Conservation (phyloP, 2,329 filamentous ascomycete genomes). For the Penicillium italicum region DNA sequence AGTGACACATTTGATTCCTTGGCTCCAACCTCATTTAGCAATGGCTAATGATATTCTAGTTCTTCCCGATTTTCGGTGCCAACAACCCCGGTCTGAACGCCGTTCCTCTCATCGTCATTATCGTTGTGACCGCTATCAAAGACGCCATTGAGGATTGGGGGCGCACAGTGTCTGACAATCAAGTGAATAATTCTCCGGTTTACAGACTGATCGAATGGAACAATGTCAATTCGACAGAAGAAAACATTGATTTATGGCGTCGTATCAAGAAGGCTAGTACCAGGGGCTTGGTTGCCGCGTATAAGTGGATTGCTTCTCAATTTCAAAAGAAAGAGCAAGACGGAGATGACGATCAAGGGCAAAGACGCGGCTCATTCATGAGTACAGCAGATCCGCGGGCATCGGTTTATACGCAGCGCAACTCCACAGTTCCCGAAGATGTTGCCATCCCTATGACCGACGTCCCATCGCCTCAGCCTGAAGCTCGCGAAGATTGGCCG, state of each 20-base stretch:
- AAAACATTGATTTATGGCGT: constrained; percentile 82
- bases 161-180: constrained; percentile 82
- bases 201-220: constrained; percentile 84
- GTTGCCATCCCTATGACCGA: constrained; percentile 94
- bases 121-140: constrained; percentile 83
- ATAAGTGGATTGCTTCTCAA: constrained; percentile 49
- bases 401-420: constrained; percentile 54
- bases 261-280: constrained; percentile 85
- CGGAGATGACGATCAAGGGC: constrained; percentile 39
- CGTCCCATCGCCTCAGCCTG: constrained; percentile 74
- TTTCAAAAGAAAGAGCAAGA: constrained; percentile 47
- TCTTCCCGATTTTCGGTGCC: constrained; percentile 93
- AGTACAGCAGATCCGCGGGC: constrained; percentile 55
- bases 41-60: constrained; percentile 52
- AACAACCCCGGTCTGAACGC: constrained; percentile 85
- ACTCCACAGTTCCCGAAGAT: constrained; percentile 39
- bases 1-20: constrained; percentile 21
- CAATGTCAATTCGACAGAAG: constrained; percentile 89
- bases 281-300: constrained; percentile 56
- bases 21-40: neutral
- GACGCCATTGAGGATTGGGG: constrained; percentile 95
- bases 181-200: constrained; percentile 93
- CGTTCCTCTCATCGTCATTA: constrained; percentile 88
- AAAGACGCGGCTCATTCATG: constrained; percentile 64
- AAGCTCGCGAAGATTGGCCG: constrained; percentile 46